Conservation (phyloP, 306 rosid species). For the Citrullus amarus region DNA sequence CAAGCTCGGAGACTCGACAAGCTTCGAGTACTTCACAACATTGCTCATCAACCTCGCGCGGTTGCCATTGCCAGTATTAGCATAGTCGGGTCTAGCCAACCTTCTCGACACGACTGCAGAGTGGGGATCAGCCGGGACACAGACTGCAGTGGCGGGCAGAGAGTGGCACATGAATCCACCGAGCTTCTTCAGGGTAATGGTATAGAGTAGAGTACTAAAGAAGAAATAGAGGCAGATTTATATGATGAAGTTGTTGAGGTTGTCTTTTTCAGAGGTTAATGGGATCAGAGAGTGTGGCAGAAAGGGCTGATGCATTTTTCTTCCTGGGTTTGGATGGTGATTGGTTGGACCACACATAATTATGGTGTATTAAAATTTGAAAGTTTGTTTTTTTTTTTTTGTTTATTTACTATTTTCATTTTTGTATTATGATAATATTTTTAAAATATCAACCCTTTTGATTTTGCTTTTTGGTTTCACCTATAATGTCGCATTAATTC, state of each 20-base stretch:
- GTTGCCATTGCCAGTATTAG: slow-evolving; percentile 10
- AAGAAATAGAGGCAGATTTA: not conserved
- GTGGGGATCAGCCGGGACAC: slow-evolving; percentile 42
- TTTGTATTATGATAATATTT: too few relatives aligned
- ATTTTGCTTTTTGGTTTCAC: too few relatives aligned
- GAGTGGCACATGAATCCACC: slow-evolving; percentile 75
- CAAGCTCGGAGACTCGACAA: slow-evolving; percentile 31
- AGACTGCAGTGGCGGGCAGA: slow-evolving; percentile 57
- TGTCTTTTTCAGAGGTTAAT: not conserved
- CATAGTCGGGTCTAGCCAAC: not conserved
- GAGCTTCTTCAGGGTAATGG: slow-evolving; percentile 15
- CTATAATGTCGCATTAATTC: too few relatives aligned
- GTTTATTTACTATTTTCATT: too few relatives aligned
- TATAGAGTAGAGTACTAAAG: not conserved
- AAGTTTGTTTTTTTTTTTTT: too few relatives aligned
- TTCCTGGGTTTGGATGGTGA: not conserved
- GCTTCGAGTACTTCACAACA: slow-evolving; percentile 45
- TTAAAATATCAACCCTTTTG: too few relatives aligned
- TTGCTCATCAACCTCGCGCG: slow-evolving; percentile 24
- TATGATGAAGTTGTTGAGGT: not conserved
- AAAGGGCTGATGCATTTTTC: not conserved
- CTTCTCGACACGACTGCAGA: slow-evolving; percentile 40
- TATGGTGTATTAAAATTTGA: not conserved
- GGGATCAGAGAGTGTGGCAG: not conserved
- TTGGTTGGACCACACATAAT: not conserved